Base-by-base conservation (phyloP, 2,329 filamentous ascomycete genomes). In the Leptodontidium sp. region DNA sequence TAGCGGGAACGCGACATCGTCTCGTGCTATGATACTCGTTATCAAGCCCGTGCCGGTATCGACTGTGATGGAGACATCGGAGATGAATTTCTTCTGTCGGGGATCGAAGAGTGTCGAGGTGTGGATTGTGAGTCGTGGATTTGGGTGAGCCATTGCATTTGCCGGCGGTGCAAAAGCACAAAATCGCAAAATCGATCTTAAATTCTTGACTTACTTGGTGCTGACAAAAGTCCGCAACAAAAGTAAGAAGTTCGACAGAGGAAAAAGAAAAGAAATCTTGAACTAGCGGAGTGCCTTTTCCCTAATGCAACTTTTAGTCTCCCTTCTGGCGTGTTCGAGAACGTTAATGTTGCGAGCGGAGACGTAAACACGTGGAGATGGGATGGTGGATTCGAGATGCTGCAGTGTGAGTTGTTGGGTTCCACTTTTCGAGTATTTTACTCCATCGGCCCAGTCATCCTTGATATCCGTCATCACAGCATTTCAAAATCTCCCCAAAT, bases 21-120 rank as follows among this genome's bases (percentile, higher is more conserved):
- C 64, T 38, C 80, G 77, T 29, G 72, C 57, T 21, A 77, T 78
- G 49, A 83, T 72, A 24, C 77, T 69, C 49, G 74, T 75, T 45
- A 87, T 84, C 35, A 81, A 75, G 24, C 84, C 84, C 1, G 77
- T 80, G 1, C 69, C 68, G 1, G 75, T 71, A 64, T 83, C 77
- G 49, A 86, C 78, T 5, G 78, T 77, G 35, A 86, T 78, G 0
- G 84, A 85, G 9, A 81, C 74, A 71, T 84, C 78, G 17, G 77
- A 70, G 24, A 80, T 64, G 62, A 83, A 83, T 12, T 70, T 62
- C 70, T 84, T 85, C 21, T 77, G 71, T 64, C 79, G 81, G 0
- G 84, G 80, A 66, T 85, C 82, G 73, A 86, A 86, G 4, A 85
- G 78, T 24, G 79, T 76, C 4, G 82, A 82, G 1, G 84, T 84